These are phyloP conservation scores for Cystofilobasidium macerans DNA, from an alignment of 768 basidiomycete genomes.

Conservation along the genomic window DNA sequence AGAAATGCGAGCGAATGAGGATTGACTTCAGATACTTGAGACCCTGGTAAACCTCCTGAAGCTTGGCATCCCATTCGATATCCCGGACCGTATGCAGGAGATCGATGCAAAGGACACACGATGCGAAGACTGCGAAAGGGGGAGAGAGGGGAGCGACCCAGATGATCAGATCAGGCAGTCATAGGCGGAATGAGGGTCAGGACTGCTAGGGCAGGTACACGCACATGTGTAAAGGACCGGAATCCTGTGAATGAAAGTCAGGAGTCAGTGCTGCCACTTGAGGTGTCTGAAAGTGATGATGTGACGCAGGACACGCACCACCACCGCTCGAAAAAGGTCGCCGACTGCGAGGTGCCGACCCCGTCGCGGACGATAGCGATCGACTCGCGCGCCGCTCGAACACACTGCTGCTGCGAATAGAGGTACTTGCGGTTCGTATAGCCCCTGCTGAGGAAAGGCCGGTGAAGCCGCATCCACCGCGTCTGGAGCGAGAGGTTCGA, in stretches of 20 bases:
- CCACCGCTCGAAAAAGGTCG: constrained; percentile 38
- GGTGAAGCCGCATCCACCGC: constrained; percentile 37
- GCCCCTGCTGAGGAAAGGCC: constrained; percentile 25
- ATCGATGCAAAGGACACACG: constrained; percentile 19
- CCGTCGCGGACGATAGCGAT: constrained; percentile 35
- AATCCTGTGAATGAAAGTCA: constrained; percentile 8
- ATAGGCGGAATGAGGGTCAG: too few relatives aligned
- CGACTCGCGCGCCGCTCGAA: constrained; percentile 38
- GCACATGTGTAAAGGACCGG: constrained; percentile 14
- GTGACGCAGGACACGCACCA: constrained; percentile 32
- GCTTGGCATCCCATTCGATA: constrained; percentile 15
- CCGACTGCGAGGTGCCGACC: neutral
- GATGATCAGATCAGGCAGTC: too few relatives aligned
- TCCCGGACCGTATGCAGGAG: constrained; percentile 18
- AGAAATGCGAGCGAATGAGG: neutral
- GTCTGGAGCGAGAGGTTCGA: constrained; percentile 38
- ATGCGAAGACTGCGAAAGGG: constrained; percentile 4
- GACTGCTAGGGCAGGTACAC: too few relatives aligned
- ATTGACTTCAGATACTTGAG: constrained; percentile 7
- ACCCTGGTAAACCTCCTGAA: constrained; percentile 5
- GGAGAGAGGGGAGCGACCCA: too few relatives aligned
- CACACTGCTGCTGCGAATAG: constrained; percentile 39
- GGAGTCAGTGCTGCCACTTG: neutral
- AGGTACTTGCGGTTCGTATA: constrained; percentile 32
- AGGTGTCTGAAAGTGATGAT: too few relatives aligned